phyloP scores from a whole-genome alignment of 345 rosid species.

The Eucalyptus curtisii region DNA sequence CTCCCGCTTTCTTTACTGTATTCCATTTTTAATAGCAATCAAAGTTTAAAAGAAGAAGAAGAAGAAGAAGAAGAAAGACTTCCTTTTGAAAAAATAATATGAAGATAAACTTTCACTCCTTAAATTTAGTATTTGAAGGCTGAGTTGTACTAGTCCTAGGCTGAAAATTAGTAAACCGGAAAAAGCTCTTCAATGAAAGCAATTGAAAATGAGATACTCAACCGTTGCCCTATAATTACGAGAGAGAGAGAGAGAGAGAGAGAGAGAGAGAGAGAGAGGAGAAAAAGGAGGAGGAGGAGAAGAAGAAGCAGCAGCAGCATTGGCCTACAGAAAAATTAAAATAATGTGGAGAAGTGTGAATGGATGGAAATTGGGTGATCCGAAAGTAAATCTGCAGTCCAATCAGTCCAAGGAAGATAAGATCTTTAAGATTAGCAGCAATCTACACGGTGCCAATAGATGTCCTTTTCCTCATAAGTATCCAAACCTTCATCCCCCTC shows the following conservation, averaged over 20 bases:
- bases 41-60: not conserved
- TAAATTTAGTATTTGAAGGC: not conserved
- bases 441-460: not conserved
- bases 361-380: not conserved
- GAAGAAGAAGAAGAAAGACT: not conserved
- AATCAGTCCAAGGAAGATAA: not conserved
- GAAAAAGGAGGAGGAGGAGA: not conserved
- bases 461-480: not conserved
- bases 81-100: not conserved
- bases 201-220: not conserved
- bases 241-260: too few species aligned
- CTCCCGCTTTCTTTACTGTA: not conserved
- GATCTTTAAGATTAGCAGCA: not conserved
- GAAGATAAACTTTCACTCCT: not conserved
- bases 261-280: too few species aligned
- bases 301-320: not conserved
- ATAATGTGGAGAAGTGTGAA: not conserved
- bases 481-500: not conserved
- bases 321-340: not conserved
- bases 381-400: not conserved
- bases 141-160: not conserved
- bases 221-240: too few species aligned
- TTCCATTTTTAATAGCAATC: not conserved
- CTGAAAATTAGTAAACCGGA: not conserved
- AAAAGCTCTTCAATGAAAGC: not conserved